Evolutionary conservation across 495 filamentous ascomycete species (phyloP), one percentile per base, ranked within the genome.

Genomic region (Endocarpon pusillum): DNA sequence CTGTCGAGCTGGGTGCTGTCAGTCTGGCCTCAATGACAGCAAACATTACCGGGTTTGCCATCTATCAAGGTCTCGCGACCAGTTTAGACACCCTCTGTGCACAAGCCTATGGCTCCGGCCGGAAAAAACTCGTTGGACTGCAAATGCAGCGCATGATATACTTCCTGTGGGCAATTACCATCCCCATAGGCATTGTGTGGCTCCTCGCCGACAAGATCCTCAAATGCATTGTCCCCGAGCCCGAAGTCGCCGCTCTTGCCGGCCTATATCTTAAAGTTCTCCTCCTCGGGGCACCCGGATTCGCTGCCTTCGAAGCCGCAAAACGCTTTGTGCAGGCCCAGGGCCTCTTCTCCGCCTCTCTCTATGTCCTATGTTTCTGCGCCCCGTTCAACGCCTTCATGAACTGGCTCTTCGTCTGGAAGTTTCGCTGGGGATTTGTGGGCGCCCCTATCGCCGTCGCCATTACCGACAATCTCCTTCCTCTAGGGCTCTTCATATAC

Each of bases 391-490:
- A 83, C 48, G 75, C 69, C 0, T 58, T 81, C 11, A 58, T 82
- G 55, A 79, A 81, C 47, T 85, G 74, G 67, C 50, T 76, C 19
- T 75, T 85, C 37, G 77, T 81, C 25, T 81, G 78, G 71, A 64
- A 67, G 58, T 49, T 62, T 54, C 23, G 18, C 8, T 18, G 14
- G 68, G 83, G 84, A 2, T 93, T 87, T 45, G 51, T 79, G 32
- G 85, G 85, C 25, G 83, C 85, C 2, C 84, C 86, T 0, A 76
- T 82, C 32, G 82, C 86, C 3, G 80, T 93, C 17, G 73, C 70
- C 15, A 70, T 91, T 26, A 85, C 78, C 0, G 77, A 93, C 43
- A 82, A 62, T 44, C 63, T 91, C n/a, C 69, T 93, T 42, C 81
- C 84, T 0, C 33, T 86, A 10, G 53, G 77, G 19, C 62, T 93